Base-by-base conservation (phyloP, 1,139 yeast genomes). In the Suhomyces atakaporum region DNA sequence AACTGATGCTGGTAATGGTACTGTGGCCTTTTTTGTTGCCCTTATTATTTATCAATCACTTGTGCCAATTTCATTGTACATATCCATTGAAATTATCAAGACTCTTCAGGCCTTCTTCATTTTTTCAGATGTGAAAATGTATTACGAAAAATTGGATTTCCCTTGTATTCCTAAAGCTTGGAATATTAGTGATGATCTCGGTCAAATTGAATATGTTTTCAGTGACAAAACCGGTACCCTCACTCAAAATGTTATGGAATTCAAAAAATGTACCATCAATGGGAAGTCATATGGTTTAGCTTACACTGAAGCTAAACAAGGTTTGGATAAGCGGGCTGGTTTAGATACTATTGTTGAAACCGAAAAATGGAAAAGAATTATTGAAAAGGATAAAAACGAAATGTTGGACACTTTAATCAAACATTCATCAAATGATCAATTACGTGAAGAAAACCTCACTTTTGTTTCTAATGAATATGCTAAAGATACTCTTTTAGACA, bases 171-270 rank as follows among this genome's bases (percentile, higher is more conserved):
- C 98, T 7, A 90, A 92, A 58, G 77, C 96, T 0, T 92, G 98
- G 98, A 88, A 85, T 56, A 90, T 92, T 38, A 88, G 97, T 9
- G 98, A 92, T 65, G 98, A 92, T 61, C 72, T 92, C 54, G 98
- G 98, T 21, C 98, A 92, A 63, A 85, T 92, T 51, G 97, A 92
- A 60, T 92, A 90, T 56, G 81, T 92, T 31, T 92, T 92, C 62
- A 86, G 96, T 55, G 98, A 92, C 63, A 92, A 92, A 62, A 92
- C 98, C 1, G 98, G 98, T 42, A 92, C 98, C 0, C 71, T 92
- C 50, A 92, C 98, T 2, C 97, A 90, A 60, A 92, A 92, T 57
- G 86, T 90, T 27, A 92, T 92, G 98, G 97, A 90, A 61, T 90
- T 90, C 64, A 88, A 88, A 53, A 92, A 92, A 60, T 86, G 96